Conservation (phyloP, 2,329 filamentous ascomycete genomes). For the Epichloe uncinata region DNA sequence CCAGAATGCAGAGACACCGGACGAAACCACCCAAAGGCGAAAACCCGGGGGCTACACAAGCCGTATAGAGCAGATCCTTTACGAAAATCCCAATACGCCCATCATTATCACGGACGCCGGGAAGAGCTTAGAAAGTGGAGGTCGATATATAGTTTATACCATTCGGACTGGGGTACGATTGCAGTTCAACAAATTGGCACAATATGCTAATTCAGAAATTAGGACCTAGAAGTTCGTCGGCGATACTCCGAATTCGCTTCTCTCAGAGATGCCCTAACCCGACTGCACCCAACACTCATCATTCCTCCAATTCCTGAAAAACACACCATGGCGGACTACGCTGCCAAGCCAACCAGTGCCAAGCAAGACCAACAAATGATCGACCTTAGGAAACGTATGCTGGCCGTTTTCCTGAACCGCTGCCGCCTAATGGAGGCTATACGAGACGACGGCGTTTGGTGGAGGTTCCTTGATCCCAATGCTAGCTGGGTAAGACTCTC, state of each 20-base stretch:
- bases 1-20: conserved; percentile 30
- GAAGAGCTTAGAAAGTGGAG: conserved; percentile 85
- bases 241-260: conserved; percentile 96
- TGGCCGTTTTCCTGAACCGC: conserved; percentile 87
- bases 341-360: conserved; percentile 91
- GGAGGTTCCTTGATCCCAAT: conserved; percentile 95
- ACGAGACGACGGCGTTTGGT: conserved; percentile 87
- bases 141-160: conserved; percentile 92
- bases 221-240: conserved; percentile 91
- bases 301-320: conserved; percentile 97
- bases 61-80: conserved; percentile 91
- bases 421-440: conserved; percentile 89
- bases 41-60: conserved; percentile 92
- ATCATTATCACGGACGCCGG: conserved; percentile 91
- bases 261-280: conserved; percentile 73
- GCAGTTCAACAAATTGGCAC: neutral
- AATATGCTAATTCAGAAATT: conserved; percentile 1
- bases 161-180: conserved; percentile 79
- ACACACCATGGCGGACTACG: conserved; percentile 97
- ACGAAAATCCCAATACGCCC: conserved; percentile 81
- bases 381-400: conserved; percentile 90
- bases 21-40: conserved; percentile 36
- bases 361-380: conserved; percentile 97
- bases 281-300: conserved; percentile 86
- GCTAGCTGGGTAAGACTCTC: conserved; percentile 72